Evolutionary conservation across 2,329 filamentous ascomycete species (phyloP).

Genomic region (Septoria linicola): DNA sequence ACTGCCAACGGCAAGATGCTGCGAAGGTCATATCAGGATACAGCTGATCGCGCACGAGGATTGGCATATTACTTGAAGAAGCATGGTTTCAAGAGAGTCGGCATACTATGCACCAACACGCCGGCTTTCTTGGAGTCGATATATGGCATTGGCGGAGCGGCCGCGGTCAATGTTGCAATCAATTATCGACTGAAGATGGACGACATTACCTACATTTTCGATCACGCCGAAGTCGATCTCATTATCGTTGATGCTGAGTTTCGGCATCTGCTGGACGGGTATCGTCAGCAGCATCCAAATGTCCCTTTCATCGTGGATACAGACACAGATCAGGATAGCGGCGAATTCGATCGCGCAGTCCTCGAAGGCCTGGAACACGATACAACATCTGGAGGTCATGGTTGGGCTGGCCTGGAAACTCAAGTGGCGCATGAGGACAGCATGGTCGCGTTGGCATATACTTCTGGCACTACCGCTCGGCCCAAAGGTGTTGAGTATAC

Average conservation of each 20-base stretch:
- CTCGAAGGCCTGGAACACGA: constrained; percentile 77
- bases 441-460: constrained; percentile 85
- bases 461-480: constrained; percentile 83
- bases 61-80: constrained; percentile 84
- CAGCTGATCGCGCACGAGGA: constrained; percentile 81
- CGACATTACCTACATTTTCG: constrained; percentile 88
- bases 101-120: constrained; percentile 87
- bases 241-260: constrained; percentile 89
- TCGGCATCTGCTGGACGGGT: constrained; percentile 65
- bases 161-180: constrained; percentile 71
- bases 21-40: constrained; percentile 73
- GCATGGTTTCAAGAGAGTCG: constrained; percentile 71
- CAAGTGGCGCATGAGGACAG: constrained; percentile 74
- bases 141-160: constrained; percentile 81
- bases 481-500: constrained; percentile 95
- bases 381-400: constrained; percentile 59
- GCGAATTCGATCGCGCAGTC: constrained; percentile 81
- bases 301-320: constrained; percentile 76
- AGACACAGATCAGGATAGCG: constrained; percentile 76
- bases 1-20: constrained; percentile 62
- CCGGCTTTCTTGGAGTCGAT: constrained; percentile 90
- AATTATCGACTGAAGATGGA: constrained; percentile 76
- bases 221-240: constrained; percentile 78
- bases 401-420: constrained; percentile 74
- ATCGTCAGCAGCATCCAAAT: constrained; percentile 58